These are phyloP conservation scores for Mucuna pruriens DNA, from an alignment of 306 rosid genomes.

Conservation along the genomic window DNA sequence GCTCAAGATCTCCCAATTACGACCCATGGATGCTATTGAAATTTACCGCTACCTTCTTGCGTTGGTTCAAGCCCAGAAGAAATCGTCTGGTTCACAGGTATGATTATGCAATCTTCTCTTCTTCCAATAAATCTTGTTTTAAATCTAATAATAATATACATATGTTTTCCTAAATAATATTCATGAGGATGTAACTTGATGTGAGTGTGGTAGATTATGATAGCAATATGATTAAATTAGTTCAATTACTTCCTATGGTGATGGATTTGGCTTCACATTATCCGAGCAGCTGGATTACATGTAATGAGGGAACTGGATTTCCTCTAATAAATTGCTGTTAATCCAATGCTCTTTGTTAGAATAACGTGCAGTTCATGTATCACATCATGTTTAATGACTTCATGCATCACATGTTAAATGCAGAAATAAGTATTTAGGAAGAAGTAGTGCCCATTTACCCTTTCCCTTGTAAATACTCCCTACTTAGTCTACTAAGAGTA, in stretches of 20 bases:
- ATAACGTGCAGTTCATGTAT: background rate
- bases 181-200: background rate
- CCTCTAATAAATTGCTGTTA: background rate
- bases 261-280: background rate
- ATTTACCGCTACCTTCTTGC: slow-evolving; percentile 89
- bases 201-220: background rate
- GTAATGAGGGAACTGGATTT: background rate
- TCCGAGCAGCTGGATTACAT: background rate
- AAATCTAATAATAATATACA: background rate
- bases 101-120: slow-evolving; percentile 34
- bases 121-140: background rate
- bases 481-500: background rate
- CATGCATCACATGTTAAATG: background rate
- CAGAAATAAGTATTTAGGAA: background rate
- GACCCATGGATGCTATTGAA: slow-evolving; percentile 89
- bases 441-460: background rate
- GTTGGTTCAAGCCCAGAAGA: slow-evolving; percentile 91
- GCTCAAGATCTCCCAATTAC: slow-evolving; percentile 74
- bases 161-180: background rate
- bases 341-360: background rate
- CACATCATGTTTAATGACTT: background rate
- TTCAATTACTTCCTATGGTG: background rate
- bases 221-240: background rate
- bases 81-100: slow-evolving; percentile 79
- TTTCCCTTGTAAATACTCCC: background rate